Base-by-base conservation (phyloP, 1,284 basidiomycete species). In the Ustilago bromivora region DNA sequence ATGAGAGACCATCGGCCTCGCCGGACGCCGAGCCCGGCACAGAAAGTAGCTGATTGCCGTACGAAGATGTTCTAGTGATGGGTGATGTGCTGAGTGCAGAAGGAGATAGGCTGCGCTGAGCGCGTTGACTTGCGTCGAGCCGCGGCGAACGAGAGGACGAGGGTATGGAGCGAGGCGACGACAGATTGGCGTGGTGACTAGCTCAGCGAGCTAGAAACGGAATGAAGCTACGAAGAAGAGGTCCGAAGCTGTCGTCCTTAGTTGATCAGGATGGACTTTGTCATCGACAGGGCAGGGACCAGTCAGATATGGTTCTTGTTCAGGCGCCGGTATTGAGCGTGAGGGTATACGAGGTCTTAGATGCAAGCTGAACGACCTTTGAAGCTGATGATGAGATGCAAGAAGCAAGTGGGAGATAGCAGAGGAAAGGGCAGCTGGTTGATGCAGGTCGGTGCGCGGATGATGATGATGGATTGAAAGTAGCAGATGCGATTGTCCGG, bases 111-210 rank as follows among this genome's bases (percentile, higher is more conserved):
- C 61, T 66, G 62, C 61, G 72, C 57, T 67, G 72, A 40, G 67
- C 49, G 53, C 67, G 68, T 4, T 60, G 67, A 15, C 57, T 63
- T 4, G 60, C 36, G 40, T 74, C 66, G 38, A 54, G 46, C 34
- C 34, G 62, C 60, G 59, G 52, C 41, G 71, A 66, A 43, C 64
- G 72, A 52, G 60, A 67, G 23, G 67, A 67, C 36, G 72, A 54
- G n/a, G 72, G 60, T 49, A 64, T 64, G 31, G 72, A 64, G 10
- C 63, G 63, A 58, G 72, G 64, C 32, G 68, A 76, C 53, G 72
- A 76, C 72, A 76, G 72, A 11, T 49, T 68, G 71, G 31, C 65
- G 57, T 55, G 17, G 17, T 23, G 32, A 19, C 43, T 47, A 43
- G 60, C 64, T 57, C 46, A 60, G 46, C 52, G 60, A 66, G 63